Evolutionary conservation across 495 filamentous ascomycete genomes (phyloP).

Genomic region (Pseudomonodictys pantanalensis): DNA sequence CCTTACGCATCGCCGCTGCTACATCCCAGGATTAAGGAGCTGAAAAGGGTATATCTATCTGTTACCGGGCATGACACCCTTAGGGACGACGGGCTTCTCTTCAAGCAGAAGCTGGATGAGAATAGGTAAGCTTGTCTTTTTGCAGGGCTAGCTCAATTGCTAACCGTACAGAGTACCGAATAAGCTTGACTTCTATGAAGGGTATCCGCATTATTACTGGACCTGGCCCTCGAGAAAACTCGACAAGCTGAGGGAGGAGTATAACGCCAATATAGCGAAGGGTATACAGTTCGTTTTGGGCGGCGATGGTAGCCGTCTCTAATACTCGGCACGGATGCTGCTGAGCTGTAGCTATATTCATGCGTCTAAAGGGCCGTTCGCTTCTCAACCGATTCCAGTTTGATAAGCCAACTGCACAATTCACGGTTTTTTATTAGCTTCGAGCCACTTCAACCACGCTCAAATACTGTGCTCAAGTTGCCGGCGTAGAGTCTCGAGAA

Average conservation of each 20-base stretch:
- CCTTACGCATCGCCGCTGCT: conserved; percentile 23
- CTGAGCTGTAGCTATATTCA: too few relatives aligned
- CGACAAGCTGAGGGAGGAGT: conserved; percentile 18
- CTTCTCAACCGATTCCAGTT: not conserved
- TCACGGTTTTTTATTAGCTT: too few relatives aligned
- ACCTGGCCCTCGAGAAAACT: conserved; percentile 21
- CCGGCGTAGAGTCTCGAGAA: too few relatives aligned
- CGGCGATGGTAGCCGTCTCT: too few relatives aligned
- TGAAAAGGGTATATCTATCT: conserved; percentile 27
- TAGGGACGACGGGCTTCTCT: conserved; percentile 27
- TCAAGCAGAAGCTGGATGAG: conserved; percentile 26
- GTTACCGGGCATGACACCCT: conserved; percentile 29
- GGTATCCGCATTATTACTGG: conserved; percentile 27
- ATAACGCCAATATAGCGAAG: conserved; percentile 11
- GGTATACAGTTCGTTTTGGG: conserved; percentile 23
- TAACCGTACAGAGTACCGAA: conserved; percentile 14
- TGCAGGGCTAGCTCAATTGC: not conserved
- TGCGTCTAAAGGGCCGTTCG: not conserved
- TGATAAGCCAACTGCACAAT: too few relatives aligned
- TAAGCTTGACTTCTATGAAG: conserved; percentile 24
- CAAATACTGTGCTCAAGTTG: too few relatives aligned
- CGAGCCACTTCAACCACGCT: too few relatives aligned
- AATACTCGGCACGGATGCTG: too few relatives aligned
- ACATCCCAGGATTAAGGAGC: conserved; percentile 21
- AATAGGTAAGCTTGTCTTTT: conserved; percentile 17